Base-by-base conservation (phyloP, 2,329 filamentous ascomycete species). In the Fusarium oligoseptatum region DNA sequence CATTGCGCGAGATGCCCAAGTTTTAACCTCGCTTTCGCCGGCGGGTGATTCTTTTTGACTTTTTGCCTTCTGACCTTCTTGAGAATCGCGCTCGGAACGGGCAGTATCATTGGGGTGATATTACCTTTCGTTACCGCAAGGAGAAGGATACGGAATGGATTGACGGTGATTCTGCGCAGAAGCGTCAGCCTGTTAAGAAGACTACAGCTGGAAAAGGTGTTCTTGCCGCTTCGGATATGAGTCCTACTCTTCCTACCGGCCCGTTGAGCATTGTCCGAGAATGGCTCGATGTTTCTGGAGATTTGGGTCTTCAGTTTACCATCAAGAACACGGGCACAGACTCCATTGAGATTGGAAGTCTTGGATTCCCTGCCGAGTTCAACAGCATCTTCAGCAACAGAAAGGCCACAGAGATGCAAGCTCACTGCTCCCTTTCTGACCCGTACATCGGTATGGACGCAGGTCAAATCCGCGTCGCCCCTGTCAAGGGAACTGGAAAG, bases 301-400 rank as follows among this genome's bases (percentile, higher is more conserved):
- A 90, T 67, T 77, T 91, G 3, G 87, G 83, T 7, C 80, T 92
- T 4, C 83, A 83, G 17, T 87, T 91, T 77, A 89, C 85, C 3
- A 73, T 91, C 22, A 82, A 81, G 11, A 91, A 90, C 68, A 79
- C 79, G 0, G 85, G 79, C 1, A 72, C 75, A 0, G 71, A 77
- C 0, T 68, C 81, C 0, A 66, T 91, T 3, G 89, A 91, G 67
- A 79, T 92, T 6, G 90, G 90, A 2, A 87, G 87, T 57, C 82
- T 91, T 2, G 90, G 89, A 0, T 87, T 92, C 60, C 89, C 89
- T 0, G 85, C 88, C 22, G 88, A 90, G 77, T 90, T 91, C 82
- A 91, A 91, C 81, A 91, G 87, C 78, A 90, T 92, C 73, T 91
- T 91, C 76, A 89, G 85, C 14, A 83, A 83, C 52, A 85, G 88